phyloP scores from a whole-genome alignment of 225 moss, liverwort and hornwort genomes.

The Physcomitrellopsis africana region DNA sequence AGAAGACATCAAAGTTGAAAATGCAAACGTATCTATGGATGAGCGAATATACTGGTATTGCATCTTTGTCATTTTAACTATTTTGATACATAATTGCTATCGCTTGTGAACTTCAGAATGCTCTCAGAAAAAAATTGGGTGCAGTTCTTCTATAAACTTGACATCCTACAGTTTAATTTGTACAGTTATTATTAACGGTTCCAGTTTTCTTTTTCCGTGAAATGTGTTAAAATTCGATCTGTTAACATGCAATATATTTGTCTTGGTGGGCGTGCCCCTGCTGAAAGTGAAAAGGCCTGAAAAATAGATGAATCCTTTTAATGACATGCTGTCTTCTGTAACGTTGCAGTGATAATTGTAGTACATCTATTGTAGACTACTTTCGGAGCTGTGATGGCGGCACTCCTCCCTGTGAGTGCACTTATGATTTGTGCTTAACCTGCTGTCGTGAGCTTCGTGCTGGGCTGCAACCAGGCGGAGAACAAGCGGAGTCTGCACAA shows the following conservation, averaged over 20 bases:
- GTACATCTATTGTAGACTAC: conserved; percentile 86
- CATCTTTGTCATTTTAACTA: conserved; percentile 14
- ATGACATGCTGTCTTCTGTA: conserved; percentile 21
- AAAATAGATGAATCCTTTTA: conserved; percentile 4
- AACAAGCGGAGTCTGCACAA: conserved; percentile 72
- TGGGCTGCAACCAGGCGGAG: conserved; percentile 78
- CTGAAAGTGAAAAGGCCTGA: neutral
- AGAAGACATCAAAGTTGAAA: conserved; percentile 38
- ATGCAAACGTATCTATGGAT: conserved; percentile 45
- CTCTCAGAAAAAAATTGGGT: neutral
- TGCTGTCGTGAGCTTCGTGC: conserved; percentile 87
- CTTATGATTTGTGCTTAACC: conserved; percentile 75
- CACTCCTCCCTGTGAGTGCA: conserved; percentile 44
- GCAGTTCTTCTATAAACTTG: neutral
- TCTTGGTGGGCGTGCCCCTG: neutral
- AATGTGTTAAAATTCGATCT: neutral
- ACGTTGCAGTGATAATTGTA: conserved; percentile 79
- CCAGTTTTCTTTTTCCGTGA: neutral
- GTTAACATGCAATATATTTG: neutral
- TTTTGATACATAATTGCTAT: neutral
- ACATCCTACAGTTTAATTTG: conserved; percentile 23
- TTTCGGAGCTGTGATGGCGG: conserved; percentile 62
- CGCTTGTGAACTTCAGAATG: neutral
- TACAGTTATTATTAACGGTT: neutral
- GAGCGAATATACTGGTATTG: conserved; percentile 85